These are phyloP conservation scores for Arachnomyces sp. DNA, from an alignment of 2,329 filamentous ascomycete species.

Conservation along the genomic window DNA sequence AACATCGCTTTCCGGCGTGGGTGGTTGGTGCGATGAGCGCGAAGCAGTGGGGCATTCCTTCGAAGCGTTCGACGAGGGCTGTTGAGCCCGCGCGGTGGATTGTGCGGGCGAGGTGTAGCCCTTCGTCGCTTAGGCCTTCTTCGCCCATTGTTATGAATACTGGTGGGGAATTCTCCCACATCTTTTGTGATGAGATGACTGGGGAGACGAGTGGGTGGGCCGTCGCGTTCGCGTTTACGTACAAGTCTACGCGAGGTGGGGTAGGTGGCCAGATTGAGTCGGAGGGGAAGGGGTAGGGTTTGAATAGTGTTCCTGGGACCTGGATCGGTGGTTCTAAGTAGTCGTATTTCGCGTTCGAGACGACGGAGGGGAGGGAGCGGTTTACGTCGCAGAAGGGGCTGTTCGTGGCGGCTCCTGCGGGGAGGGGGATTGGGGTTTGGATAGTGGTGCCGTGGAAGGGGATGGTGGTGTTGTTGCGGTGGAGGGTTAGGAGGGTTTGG, in stretches of 20 bases:
- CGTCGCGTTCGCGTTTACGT: conserved; percentile 29
- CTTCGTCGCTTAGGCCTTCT: conserved; percentile 36
- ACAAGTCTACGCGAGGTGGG: conserved; percentile 37
- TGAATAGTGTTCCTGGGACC: conserved; percentile 16
- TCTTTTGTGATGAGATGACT: conserved; percentile 23
- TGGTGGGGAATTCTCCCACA: conserved; percentile 36
- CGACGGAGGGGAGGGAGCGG: conserved; percentile 34
- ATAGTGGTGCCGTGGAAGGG: conserved; percentile 34
- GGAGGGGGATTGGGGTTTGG: conserved; percentile 30
- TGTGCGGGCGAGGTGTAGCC: conserved; percentile 30
- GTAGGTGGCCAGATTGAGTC: conserved; percentile 33
- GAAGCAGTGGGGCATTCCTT: conserved; percentile 45
- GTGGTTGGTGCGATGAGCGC: conserved; percentile 47
- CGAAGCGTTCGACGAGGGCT: conserved; percentile 34
- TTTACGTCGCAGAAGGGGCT: conserved; percentile 38
- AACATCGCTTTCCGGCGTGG: conserved; percentile 43
- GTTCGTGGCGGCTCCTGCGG: conserved; percentile 30
- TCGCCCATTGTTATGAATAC: conserved; percentile 35
- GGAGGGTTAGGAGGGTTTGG: conserved; percentile 35
- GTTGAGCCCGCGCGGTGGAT: conserved; percentile 28
- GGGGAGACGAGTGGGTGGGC: conserved; percentile 36
- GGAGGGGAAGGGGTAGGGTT: conserved; percentile 21
- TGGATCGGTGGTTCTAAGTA: conserved; percentile 28
- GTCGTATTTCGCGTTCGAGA: conserved; percentile 32
- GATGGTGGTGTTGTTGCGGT: conserved; percentile 24